A percentile compares a stretch with the other conserved stretches of the same genome.
phyloP scores from a whole-genome alignment of 1,284 basidiomycete species.

The Hymenochaete sp. region DNA sequence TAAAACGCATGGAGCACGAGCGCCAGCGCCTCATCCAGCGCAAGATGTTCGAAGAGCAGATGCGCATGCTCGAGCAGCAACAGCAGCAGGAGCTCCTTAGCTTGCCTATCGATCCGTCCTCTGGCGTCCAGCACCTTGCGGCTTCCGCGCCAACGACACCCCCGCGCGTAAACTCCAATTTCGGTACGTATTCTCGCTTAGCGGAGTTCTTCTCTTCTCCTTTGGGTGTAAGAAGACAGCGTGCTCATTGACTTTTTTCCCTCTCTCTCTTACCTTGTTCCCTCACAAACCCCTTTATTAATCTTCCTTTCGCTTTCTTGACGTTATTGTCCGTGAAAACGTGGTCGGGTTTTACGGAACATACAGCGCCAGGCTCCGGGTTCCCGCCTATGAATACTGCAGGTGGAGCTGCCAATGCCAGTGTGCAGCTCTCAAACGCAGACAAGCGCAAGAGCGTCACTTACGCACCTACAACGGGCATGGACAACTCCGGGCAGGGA shows the following conservation, averaged over 20 bases:
- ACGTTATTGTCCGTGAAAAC: too few relatives aligned
- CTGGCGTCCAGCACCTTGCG: slow-evolving; percentile 55
- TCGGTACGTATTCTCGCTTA: too few relatives aligned
- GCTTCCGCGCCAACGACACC: slow-evolving; percentile 78
- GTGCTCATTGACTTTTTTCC: too few relatives aligned
- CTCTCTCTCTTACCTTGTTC: too few relatives aligned
- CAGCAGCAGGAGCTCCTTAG: slow-evolving; percentile 78
- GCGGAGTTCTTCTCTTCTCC: too few relatives aligned
- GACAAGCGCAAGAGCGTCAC: slow-evolving; percentile 81
- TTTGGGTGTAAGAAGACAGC: too few relatives aligned
- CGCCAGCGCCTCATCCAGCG: slow-evolving; percentile 76
- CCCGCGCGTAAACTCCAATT: slow-evolving; percentile 60
- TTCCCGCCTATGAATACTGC: slow-evolving; percentile 24
- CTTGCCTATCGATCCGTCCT: slow-evolving; percentile 53
- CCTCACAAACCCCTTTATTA: too few relatives aligned
- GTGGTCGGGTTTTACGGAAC: too few relatives aligned
- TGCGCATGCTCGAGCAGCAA: slow-evolving; percentile 84
- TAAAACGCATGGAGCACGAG: slow-evolving; percentile 79
- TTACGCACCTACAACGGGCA: slow-evolving; percentile 69
- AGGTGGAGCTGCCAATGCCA: slow-evolving; percentile 37
- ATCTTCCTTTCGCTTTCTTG: too few relatives aligned
- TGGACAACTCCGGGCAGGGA: too few relatives aligned
- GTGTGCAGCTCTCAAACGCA: slow-evolving; percentile 47
- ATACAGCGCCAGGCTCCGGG: too few relatives aligned
- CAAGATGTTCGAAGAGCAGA: slow-evolving; percentile 88